A percentile compares a stretch with the other conserved stretches of the same genome.
phyloP scores from a whole-genome alignment of 495 filamentous ascomycete species.

The Hypoxylon crocopeplum region DNA sequence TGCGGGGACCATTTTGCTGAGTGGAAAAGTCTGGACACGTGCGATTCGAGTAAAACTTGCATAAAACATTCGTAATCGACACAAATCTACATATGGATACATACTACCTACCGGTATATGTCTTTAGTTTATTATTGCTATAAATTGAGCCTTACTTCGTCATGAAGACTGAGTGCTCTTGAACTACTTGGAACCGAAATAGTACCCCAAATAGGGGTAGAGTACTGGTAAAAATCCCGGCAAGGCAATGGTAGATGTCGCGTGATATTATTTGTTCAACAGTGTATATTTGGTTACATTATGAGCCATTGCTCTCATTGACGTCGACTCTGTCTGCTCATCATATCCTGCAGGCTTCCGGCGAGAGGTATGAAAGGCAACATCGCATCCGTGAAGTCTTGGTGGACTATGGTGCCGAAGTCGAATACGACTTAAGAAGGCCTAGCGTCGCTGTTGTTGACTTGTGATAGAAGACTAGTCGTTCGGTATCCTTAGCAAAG shows the following conservation, averaged over 20 bases:
- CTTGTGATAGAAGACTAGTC: background rate
- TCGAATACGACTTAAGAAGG: background rate
- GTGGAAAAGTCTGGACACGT: conserved; percentile 21
- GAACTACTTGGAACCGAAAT: background rate
- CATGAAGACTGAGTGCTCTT: background rate
- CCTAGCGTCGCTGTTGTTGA: background rate
- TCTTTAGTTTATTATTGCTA: too few relatives aligned
- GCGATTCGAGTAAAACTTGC: conserved; percentile 1
- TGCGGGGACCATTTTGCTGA: background rate
- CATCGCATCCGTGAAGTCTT: conserved; percentile 1
- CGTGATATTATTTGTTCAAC: conserved; percentile 15
- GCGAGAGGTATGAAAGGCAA: too few relatives aligned
- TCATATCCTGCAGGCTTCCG: background rate
- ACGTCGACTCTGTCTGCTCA: conserved; percentile 9
- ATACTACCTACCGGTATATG: too few relatives aligned
- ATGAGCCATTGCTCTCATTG: conserved; percentile 3
- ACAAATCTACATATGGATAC: background rate
- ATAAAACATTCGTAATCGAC: too few relatives aligned
- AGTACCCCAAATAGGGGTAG: background rate
- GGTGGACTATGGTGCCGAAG: background rate
- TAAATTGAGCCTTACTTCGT: too few relatives aligned
- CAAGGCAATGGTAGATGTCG: background rate
- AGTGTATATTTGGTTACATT: conserved; percentile 10
- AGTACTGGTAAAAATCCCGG: background rate
- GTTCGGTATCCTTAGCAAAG: conserved; percentile 1